phyloP scores from a whole-genome alignment of 768 basidiomycete genomes.

The Calocybe indica region DNA sequence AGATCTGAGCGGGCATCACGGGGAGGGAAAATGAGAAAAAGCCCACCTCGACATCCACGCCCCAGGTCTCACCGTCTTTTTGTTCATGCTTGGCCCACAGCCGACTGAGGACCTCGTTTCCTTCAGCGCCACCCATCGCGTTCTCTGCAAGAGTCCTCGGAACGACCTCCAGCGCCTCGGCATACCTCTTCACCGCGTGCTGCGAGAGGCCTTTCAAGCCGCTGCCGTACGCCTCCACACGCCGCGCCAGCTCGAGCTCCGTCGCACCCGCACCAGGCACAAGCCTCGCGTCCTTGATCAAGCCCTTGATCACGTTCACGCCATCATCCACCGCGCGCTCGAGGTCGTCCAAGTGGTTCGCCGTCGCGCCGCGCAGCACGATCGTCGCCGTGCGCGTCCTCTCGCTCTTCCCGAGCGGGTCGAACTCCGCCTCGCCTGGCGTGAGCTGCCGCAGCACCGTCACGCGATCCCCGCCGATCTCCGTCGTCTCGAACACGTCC shows the following conservation, averaged over 20 bases:
- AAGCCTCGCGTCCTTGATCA: constrained; percentile 85
- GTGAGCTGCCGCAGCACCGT: constrained; percentile 88
- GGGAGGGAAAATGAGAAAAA: neutral
- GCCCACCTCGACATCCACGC: constrained; percentile 84
- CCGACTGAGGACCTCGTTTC: constrained; percentile 85
- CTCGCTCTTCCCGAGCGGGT: constrained; percentile 47
- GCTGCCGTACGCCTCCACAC: constrained; percentile 82
- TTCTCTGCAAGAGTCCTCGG: constrained; percentile 94
- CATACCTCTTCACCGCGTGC: constrained; percentile 89
- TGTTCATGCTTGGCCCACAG: constrained; percentile 89
- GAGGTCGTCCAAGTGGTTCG: constrained; percentile 91
- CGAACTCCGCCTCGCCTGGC: constrained; percentile 59
- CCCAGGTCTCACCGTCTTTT: constrained; percentile 67
- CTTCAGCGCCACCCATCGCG: constrained; percentile 84
- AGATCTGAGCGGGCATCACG: constrained; percentile 1
- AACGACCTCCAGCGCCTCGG: constrained; percentile 85
- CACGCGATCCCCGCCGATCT: constrained; percentile 96
- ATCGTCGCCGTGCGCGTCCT: constrained; percentile 89
- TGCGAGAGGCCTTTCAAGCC: constrained; percentile 88
- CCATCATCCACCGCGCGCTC: constrained; percentile 97
- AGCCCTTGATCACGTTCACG: constrained; percentile 89
- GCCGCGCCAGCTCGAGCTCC: constrained; percentile 85
- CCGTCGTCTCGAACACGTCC: constrained; percentile 92
- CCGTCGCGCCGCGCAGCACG: constrained; percentile 91
- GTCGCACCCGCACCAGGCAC: constrained; percentile 94